Conservation (phyloP, 1,284 basidiomycete genomes). For the Exobasidium cylindrosporum region DNA sequence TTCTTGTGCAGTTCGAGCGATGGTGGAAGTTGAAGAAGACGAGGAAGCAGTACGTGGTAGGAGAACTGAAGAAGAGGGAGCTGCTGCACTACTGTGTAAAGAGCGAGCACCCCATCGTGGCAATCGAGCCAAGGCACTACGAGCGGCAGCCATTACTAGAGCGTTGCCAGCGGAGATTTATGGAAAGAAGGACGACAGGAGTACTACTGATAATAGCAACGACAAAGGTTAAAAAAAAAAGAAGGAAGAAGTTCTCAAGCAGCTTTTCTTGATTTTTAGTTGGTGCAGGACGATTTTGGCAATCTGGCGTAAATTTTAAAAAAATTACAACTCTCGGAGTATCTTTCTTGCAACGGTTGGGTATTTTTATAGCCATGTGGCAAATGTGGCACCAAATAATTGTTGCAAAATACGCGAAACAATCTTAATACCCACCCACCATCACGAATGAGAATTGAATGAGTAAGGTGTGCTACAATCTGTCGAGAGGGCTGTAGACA, state of each 20-base stretch:
- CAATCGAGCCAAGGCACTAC: slow-evolving; percentile 7
- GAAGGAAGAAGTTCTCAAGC: background rate
- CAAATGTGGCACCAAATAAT: too few relatives aligned
- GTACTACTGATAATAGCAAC: too few relatives aligned
- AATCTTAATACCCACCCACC: too few relatives aligned
- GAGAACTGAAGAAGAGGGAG: slow-evolving; percentile 10
- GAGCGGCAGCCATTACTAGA: slow-evolving; percentile 3
- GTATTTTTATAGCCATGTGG: background rate
- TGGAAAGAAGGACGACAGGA: too few relatives aligned
- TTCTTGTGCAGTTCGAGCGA: background rate
- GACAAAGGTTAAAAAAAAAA: too few relatives aligned
- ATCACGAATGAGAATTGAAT: too few relatives aligned
- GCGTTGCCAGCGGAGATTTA: too few relatives aligned
- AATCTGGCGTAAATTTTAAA: background rate
- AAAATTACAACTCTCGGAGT: background rate
- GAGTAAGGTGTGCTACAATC: too few relatives aligned
- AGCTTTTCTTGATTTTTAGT: too few relatives aligned
- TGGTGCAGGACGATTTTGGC: too few relatives aligned
- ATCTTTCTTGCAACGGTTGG: background rate
- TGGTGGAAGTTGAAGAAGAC: background rate
- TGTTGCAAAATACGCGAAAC: too few relatives aligned
- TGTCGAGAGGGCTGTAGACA: too few relatives aligned
- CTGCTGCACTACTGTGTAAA: slow-evolving; percentile 1
- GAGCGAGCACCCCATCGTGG: slow-evolving; percentile 7
- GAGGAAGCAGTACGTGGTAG: background rate